Percentiles rank a stretch among this genome's conserved stretches.
These are phyloP conservation scores for Corynascus novoguineensis DNA, from an alignment of 495 filamentous ascomycete genomes.

Conservation along the genomic window DNA sequence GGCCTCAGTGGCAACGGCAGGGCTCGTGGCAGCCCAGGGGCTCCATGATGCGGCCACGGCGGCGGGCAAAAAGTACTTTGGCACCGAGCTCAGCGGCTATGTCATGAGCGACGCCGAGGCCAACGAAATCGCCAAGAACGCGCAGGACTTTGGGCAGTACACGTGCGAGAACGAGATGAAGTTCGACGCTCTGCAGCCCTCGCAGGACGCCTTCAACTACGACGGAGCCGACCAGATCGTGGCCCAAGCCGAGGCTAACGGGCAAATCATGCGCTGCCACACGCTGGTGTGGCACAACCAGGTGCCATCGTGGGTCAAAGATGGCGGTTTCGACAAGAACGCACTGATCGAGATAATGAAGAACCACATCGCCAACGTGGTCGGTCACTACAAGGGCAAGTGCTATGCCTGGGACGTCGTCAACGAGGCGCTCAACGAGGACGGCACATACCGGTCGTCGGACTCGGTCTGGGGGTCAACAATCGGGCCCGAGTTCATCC, in stretches of 20 bases:
- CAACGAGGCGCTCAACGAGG: conserved; percentile 47
- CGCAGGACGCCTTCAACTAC: conserved; percentile 43
- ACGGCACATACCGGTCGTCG: conserved; percentile 43
- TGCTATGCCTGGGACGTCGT: conserved; percentile 50
- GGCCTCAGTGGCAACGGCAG: no score
- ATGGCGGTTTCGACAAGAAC: conserved; percentile 44
- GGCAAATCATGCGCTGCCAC: conserved; percentile 50
- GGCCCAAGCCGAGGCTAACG: conserved; percentile 42
- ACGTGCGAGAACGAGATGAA: conserved; percentile 54
- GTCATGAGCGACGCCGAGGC: conserved; percentile 50
- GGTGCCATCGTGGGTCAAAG: conserved; percentile 48
- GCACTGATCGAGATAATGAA: conserved; percentile 41
- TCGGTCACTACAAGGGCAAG: conserved; percentile 48
- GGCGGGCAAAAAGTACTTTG: conserved; percentile 50
- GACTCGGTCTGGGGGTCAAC: conserved; percentile 49
- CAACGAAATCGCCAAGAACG: conserved; percentile 33
- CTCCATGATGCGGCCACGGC: no score
- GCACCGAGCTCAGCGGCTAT: conserved; percentile 52
- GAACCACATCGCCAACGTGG: conserved; percentile 49
- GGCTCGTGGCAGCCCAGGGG: no score
- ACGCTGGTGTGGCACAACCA: conserved; percentile 56
- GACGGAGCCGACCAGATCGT: conserved; percentile 44
- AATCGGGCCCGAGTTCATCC: conserved; percentile 51
- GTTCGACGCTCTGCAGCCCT: conserved; percentile 34
- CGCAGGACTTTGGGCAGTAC: conserved; percentile 49